Conservation (phyloP, 148 eudicot species). For the Diospyros kaki region DNA sequence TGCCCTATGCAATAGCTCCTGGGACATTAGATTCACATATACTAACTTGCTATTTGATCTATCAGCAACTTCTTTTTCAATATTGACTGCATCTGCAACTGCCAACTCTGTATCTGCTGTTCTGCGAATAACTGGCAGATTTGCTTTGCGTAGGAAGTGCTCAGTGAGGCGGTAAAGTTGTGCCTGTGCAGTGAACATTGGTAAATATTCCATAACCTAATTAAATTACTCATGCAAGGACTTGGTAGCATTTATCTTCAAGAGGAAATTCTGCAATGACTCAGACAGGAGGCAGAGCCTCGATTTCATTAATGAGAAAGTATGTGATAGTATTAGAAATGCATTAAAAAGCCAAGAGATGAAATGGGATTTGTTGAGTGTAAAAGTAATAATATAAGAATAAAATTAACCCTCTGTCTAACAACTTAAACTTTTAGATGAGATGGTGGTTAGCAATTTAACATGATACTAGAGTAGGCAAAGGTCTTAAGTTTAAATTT, state of each 20-base stretch:
- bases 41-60: slow-evolving; percentile 85
- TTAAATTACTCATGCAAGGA: not conserved
- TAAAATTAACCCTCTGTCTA: not conserved
- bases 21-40: slow-evolving; percentile 82
- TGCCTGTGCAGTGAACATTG: slow-evolving; percentile 43
- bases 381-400: not conserved
- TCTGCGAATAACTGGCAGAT: slow-evolving; percentile 53
- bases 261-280: not conserved
- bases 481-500: too few relatives aligned
- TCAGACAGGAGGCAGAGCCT: not conserved
- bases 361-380: not conserved
- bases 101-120: slow-evolving; percentile 90
- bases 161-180: slow-evolving; percentile 90
- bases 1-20: slow-evolving; percentile 49
- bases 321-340: not conserved
- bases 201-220: slow-evolving; percentile 14
- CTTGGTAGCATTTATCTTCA: not conserved
- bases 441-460: not conserved
- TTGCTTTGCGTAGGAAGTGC: slow-evolving; percentile 74
- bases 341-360: not conserved
- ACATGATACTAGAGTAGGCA: too few relatives aligned
- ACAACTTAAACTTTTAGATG: too few relatives aligned
- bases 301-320: not conserved
- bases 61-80: slow-evolving; percentile 76
- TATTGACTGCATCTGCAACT: slow-evolving; percentile 89